Base-by-base conservation (phyloP, 306 rosid species). In the Castanopsis chinensis region DNA sequence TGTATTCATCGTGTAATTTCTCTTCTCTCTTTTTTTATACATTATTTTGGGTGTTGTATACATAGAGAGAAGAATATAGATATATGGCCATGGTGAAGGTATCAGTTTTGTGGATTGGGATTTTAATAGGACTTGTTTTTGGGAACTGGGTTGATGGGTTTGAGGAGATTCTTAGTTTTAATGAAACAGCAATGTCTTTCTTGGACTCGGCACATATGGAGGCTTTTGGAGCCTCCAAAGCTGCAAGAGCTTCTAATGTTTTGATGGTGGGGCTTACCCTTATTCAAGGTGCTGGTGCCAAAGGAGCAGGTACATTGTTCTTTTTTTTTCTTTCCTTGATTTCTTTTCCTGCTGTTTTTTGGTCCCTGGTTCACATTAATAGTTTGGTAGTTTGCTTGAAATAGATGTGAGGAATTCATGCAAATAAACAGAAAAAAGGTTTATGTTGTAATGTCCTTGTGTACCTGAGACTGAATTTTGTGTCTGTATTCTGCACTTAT, bases 241-340 rank as follows among this genome's bases (percentile, higher is more conserved):
- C 74, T 2, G 75, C 58, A 12, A 20, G 30, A 1, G 51, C 1
- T 67, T 14, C 52, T 4, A 79, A 53, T 74, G 80, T 80, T 80
- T 79, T 91, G 37, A 79, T 91, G 57, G 98, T 93, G 12, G 92
- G 92, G 30, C 94, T 95, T 73, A 95, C 97, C 71, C 97, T 95
- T 83, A 83, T 95, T 84, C 90, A 83, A 1, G 87, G 83, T 74
- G 99, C 99, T 49, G 84, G 65, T 54, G 81, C 93, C 53, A 91
- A 87, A 88, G 90, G 90, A 90, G 99, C 97, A 76, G 99, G 99
- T 95, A 78, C 74, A 63, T 52, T 82, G 23, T 11, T 41, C 57
- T 2, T 14, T 23, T 33, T 27, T 64, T n/a, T 3, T 28, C 30
- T 25, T 32, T 52, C 61, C 71, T 19, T 33, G 5, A 18, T 37